phyloP scores from a whole-genome alignment of 768 basidiomycete genomes.

The Hysterangium stoloniferum region DNA sequence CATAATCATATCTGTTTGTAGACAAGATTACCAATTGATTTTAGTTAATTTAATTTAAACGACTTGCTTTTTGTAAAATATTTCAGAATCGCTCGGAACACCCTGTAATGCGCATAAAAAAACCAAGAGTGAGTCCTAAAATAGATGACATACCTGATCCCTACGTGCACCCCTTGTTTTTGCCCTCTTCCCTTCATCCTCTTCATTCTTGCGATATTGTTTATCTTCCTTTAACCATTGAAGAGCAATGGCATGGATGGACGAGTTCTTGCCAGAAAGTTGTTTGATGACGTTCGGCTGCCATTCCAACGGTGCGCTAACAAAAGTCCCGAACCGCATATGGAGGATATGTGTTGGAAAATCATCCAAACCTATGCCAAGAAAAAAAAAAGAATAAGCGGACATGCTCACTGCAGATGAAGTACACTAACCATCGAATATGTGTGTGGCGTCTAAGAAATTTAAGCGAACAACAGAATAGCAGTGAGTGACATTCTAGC shows the following conservation, averaged over 20 bases:
- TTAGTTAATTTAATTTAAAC: background rate
- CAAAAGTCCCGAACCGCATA: conserved; percentile 76
- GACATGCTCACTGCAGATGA: background rate
- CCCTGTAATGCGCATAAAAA: conserved; percentile 28
- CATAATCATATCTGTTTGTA: conserved; percentile 7
- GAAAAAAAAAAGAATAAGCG: background rate
- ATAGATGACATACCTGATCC: conserved; percentile 37
- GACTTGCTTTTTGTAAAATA: conserved; percentile 78
- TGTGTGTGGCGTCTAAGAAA: conserved; percentile 83
- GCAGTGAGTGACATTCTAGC: conserved; percentile 5
- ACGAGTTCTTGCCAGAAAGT: conserved; percentile 22
- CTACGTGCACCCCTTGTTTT: conserved; percentile 55
- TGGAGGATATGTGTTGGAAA: conserved; percentile 94
- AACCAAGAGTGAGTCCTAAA: background rate
- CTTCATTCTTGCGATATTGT: conserved; percentile 49
- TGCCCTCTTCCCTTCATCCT: conserved; percentile 39
- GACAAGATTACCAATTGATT: background rate
- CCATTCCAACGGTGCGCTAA: conserved; percentile 66
- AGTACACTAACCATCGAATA: conserved; percentile 60
- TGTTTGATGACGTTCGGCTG: conserved; percentile 29
- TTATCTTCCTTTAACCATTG: conserved; percentile 86
- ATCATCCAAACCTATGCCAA: conserved; percentile 44
- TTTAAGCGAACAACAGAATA: conserved; percentile 11
- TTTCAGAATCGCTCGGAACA: conserved; percentile 69
- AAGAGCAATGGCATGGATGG: conserved; percentile 67